Evolutionary conservation across 23 red algal genomes (phyloP), one percentile per base, ranked within the genome.

Genomic region (Cyanidiococcus yangmingshanensis): DNA sequence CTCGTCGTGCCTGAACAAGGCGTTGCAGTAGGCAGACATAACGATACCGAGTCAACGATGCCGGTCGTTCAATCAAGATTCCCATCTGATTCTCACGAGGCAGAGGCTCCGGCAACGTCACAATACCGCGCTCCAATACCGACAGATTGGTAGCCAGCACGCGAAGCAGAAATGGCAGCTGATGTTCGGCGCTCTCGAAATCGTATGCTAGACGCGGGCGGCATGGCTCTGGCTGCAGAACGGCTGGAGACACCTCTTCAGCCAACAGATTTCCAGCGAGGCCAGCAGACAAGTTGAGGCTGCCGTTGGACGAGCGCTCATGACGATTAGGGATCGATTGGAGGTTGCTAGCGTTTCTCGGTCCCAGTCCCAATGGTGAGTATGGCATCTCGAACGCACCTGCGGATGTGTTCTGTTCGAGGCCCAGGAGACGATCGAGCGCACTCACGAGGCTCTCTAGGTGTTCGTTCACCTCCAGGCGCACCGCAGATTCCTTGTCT

Each of bases 1-100:
- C 63, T 32, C 63, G 32, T 7, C 63, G 63, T 35, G 63, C 32
- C 27, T 71, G 63, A 71, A 71, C 63, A 25, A 71, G 32, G 3
- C 63, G 63, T 30, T 71, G 63, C n/a, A 71, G 27, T 3, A 71
- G 3, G 32, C 63, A 71, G 32, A 35, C 12, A 29, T 71, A 71
- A 2, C 21, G 7, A 30, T 71, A 71, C 12, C 32, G 63, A 2
- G n/a, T 12, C 63, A 71, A 12, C 12, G 63, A 71, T 71, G 32
- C 63, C 3, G 63, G 63, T 35, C 63, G 63, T 30, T 71, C 63
- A 25, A 71, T 25, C 21, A 7, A 25, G 63, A 25, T 2, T 7
- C 63, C 63, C 27, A 7, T 12, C 27, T 71, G 63, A 32, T 25
- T 71, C 63, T 71, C 63, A 3, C 63, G 63, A 7, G 63, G 63